Conservation (phyloP, 2,329 filamentous ascomycete genomes). For the Drechslera avenae region DNA sequence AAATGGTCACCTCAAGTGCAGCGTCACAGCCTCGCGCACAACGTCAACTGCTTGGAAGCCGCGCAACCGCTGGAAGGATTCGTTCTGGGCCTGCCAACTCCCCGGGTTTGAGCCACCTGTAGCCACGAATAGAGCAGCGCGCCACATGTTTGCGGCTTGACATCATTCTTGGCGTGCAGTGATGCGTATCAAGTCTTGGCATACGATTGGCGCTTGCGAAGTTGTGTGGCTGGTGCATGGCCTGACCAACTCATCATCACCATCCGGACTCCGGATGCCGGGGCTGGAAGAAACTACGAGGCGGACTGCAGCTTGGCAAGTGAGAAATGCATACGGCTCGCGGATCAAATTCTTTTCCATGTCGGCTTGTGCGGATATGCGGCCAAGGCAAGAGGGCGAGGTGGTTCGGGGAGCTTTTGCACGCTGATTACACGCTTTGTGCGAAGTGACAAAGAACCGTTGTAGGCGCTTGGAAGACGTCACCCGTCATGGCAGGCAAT, state of each 20-base stretch:
- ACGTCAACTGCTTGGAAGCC: not conserved
- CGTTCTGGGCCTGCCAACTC: not conserved
- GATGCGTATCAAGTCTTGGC: not conserved
- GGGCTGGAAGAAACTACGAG: not conserved
- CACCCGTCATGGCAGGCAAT: not conserved
- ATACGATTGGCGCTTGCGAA: constrained; percentile 17
- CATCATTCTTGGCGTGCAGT: constrained; percentile 6
- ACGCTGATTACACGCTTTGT: too few species aligned
- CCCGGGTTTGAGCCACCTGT: constrained; percentile 9
- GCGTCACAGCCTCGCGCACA: not conserved
- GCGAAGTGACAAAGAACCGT: too few species aligned
- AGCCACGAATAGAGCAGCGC: not conserved
- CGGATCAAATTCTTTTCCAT: too few species aligned
- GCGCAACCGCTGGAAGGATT: not conserved
- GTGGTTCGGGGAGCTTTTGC: too few species aligned
- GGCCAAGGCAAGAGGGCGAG: too few species aligned
- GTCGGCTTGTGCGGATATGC: too few species aligned
- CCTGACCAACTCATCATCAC: not conserved
- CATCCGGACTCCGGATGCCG: too few species aligned
- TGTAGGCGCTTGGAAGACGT: too few species aligned
- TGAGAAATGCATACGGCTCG: too few species aligned
- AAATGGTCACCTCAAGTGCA: too few species aligned
- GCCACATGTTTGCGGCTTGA: constrained; percentile 9
- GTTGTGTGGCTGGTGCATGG: constrained; percentile 9
- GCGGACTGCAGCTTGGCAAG: too few species aligned